Evolutionary conservation across 1,284 basidiomycete species (phyloP), one percentile per base, ranked within the genome.

Genomic region (Phenoliferia sp.): DNA sequence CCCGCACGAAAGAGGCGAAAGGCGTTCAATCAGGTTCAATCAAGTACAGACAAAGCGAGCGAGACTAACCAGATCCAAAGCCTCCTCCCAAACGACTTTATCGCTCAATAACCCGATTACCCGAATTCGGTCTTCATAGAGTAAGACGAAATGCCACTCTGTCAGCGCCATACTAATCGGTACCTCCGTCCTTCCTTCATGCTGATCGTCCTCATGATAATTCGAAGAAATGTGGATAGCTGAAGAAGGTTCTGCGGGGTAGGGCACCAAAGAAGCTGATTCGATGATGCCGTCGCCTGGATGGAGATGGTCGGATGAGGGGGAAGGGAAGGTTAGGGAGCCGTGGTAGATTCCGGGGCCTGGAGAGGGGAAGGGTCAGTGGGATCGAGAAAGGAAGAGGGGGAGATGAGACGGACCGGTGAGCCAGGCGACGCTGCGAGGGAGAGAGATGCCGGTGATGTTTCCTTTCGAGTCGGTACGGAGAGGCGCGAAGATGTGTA

Each of bases 71-170:
- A 95, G 78, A 44, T 92, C 89, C 12, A 96, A 79, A 22, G 82
- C 69, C 75, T 97, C 94, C 74, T 96, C 90, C 77, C 92, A 96
- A 4, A 90, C 87, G 29, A 90, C 79, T 68, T 87, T 86, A 71
- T 94, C 90, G 73, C 94, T 88, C 63, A 98, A 82, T 66, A 86
- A 85, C 62, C 89, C 89, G 48, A 97, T 84, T 5, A 87, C 92
- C 29, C 88, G 82, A 9, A 98, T 84, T 39, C 88, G 84, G 77
- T 95, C 89, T 39, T 83, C 81, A 79, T 94, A 97, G 1, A 99
- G 82, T 17, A 98, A 79, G 29, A 99, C 81, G 77, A 94, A 92
- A 77, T 99, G 95, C 78, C 93, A 96, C 77, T 95, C 90, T 0
- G 94, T 96, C 66, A 96, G 81, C 19, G 88, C 85, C 75, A 96